Evolutionary conservation across 2,329 filamentous ascomycete species (phyloP).

Genomic region (Aspergillus tamarii): DNA sequence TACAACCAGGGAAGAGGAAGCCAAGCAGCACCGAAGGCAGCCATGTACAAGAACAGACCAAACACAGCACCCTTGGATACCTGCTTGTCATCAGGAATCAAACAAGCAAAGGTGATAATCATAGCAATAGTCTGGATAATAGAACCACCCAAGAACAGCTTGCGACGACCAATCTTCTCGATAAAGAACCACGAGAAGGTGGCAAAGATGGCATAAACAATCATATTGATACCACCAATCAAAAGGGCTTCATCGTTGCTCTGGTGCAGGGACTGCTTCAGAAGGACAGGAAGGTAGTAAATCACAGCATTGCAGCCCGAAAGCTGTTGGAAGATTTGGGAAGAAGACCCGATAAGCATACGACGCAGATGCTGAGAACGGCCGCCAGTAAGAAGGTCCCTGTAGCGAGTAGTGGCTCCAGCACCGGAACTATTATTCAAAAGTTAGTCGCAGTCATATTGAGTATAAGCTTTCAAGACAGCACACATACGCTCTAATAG

Average conservation of each 20-base stretch:
- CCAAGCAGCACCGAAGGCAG: constrained; percentile 69
- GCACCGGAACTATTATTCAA: constrained; percentile 57
- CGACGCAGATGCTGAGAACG: constrained; percentile 45
- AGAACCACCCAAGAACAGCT: constrained; percentile 45
- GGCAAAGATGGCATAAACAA: constrained; percentile 46
- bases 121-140: constrained; percentile 44
- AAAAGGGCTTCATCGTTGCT: constrained; percentile 50
- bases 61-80: constrained; percentile 51
- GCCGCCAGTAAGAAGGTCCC: constrained; percentile 42
- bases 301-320: constrained; percentile 56
- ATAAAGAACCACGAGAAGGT: constrained; percentile 54
- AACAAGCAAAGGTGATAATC: constrained; percentile 44
- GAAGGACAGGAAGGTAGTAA: constrained; percentile 54
- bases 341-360: constrained; percentile 44
- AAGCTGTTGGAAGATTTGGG: constrained; percentile 52
- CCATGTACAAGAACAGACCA: constrained; percentile 70
- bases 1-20: constrained; percentile 64
- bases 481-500: constrained; percentile 59
- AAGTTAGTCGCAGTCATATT: constrained; percentile 39
- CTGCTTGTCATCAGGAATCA: constrained; percentile 34
- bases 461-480: constrained; percentile 1
- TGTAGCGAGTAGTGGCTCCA: constrained; percentile 51
- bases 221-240: constrained; percentile 58
- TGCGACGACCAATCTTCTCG: constrained; percentile 52
- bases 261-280: constrained; percentile 49